Evolutionary conservation across 1,139 yeast species (phyloP).

Genomic region (Kazachstania sp.): DNA sequence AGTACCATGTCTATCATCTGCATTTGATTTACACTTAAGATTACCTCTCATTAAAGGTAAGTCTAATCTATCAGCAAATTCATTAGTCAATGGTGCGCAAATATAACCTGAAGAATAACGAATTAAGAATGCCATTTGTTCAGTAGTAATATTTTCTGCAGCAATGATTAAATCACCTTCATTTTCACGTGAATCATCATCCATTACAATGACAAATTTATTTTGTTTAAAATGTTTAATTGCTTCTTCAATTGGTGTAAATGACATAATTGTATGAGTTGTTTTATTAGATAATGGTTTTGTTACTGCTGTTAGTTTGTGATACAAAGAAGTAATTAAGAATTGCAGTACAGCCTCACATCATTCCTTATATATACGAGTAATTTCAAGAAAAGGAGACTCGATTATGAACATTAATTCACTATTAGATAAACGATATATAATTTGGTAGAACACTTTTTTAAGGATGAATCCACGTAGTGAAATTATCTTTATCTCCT

Average conservation of each 20-base stretch:
- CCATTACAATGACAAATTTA: slow-evolving; percentile 88
- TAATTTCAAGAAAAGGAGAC: too few relatives aligned
- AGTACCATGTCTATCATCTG: slow-evolving; percentile 82
- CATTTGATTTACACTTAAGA: slow-evolving; percentile 25
- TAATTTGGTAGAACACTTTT: too few relatives aligned
- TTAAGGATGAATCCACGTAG: too few relatives aligned
- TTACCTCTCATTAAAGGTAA: slow-evolving; percentile 68
- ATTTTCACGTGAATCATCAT: slow-evolving; percentile 90
- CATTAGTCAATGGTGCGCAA: slow-evolving; percentile 78
- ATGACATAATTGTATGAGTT: slow-evolving; percentile 16
- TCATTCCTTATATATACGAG: too few relatives aligned
- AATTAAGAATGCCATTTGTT: slow-evolving; percentile 90
- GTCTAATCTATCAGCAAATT: slow-evolving; percentile 69
- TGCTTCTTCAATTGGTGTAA: slow-evolving; percentile 63
- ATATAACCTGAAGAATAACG: slow-evolving; percentile 87
- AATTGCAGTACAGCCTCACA: too few relatives aligned
- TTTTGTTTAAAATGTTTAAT: slow-evolving; percentile 76
- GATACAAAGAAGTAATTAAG: too few relatives aligned
- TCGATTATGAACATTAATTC: too few relatives aligned
- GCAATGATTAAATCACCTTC: slow-evolving; percentile 96
- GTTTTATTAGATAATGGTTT: background rate
- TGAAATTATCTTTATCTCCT: too few relatives aligned
- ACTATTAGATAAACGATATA: too few relatives aligned
- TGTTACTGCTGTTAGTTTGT: too few relatives aligned
- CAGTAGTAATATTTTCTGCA: slow-evolving; percentile 69